Evolutionary conservation across 2,329 filamentous ascomycete genomes (phyloP), one percentile per base, ranked within the genome.

Genomic region (Neocatenulostroma microsporum): DNA sequence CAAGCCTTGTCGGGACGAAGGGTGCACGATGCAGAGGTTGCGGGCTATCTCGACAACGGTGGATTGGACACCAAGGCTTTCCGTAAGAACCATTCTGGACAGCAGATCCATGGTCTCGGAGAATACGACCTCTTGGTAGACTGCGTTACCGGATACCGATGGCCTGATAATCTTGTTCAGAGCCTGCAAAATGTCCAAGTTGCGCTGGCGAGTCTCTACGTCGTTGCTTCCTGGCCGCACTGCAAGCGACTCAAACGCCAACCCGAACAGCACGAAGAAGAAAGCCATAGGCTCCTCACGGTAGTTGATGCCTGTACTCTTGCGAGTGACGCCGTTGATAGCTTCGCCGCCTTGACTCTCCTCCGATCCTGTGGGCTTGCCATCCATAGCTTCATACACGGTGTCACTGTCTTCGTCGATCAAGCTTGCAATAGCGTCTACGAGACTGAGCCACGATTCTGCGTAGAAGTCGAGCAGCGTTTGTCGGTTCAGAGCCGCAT

Each of bases 371-470:
- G 33, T 33, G 12, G 35, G 36, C 54, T 91, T 94, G 34, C 88
- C 88, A 56, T 98, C 91, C 5, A 98, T 67, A 1, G 91, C 91
- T 61, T 95, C 88, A 56, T 98, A 98, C 3, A 98, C 91, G 46
- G 95, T 94, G 43, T 91, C 86, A 61, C 88, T 95, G 56, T 98
- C 91, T 61, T 95, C 89, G 54, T 96, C 91, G 40, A 98, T 95
- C 4, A 98, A 70, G 54, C 88, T 94, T 9, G 91, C 89, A 59
- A 98, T 96, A 3, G 91, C 93, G 64, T 98, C 88, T 2, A 98
- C 89, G 9, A 98, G 75, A 50, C 91, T 94, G 25, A 98, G 70
- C 91, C 91, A 98, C 0, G 87, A 86, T 41, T 94, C 87, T 67
- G 98, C 89, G 58, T 98, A 98, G 62, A 98, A 98, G 58, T 81